Conservation (phyloP, 768 basidiomycete species). For the Kwoniella mangroviensis region DNA sequence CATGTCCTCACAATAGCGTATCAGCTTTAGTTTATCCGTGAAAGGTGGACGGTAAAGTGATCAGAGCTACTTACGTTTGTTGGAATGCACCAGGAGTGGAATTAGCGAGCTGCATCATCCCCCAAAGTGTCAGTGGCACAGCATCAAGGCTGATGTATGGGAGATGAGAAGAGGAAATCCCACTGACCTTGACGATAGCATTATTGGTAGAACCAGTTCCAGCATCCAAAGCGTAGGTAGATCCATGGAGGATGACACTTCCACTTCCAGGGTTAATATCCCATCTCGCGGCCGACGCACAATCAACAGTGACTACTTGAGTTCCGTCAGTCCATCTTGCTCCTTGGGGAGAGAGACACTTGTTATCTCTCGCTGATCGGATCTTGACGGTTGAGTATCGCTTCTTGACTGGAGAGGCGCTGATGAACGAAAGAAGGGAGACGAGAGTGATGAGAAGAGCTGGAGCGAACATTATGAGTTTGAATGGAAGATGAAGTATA, state of each 20-base stretch:
- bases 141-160: too few relatives aligned
- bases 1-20: too few relatives aligned
- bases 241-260: constrained; percentile 19
- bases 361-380: constrained; percentile 12
- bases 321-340: not conserved
- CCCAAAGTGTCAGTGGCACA: too few relatives aligned
- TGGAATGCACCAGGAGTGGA: constrained; percentile 23
- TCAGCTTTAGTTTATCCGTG: too few relatives aligned
- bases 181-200: constrained; percentile 20
- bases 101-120: constrained; percentile 9
- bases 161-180: too few relatives aligned
- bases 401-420: not conserved
- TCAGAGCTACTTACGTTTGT: constrained; percentile 16
- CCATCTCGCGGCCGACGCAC: constrained; percentile 9
- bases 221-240: constrained; percentile 22
- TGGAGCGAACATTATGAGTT: not conserved
- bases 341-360: constrained; percentile 11
- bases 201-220: constrained; percentile 18
- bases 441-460: not conserved
- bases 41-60: too few relatives aligned
- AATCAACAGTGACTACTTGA: constrained; percentile 10
- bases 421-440: not conserved
- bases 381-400: constrained; percentile 14
- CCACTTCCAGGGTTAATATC: constrained; percentile 26
- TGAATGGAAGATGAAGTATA: not conserved